Evolutionary conservation across 176 grass and related monocot genomes (phyloP), one percentile per base, ranked within the genome.

Genomic region (barley (Hordeum vulgare)): DNA sequence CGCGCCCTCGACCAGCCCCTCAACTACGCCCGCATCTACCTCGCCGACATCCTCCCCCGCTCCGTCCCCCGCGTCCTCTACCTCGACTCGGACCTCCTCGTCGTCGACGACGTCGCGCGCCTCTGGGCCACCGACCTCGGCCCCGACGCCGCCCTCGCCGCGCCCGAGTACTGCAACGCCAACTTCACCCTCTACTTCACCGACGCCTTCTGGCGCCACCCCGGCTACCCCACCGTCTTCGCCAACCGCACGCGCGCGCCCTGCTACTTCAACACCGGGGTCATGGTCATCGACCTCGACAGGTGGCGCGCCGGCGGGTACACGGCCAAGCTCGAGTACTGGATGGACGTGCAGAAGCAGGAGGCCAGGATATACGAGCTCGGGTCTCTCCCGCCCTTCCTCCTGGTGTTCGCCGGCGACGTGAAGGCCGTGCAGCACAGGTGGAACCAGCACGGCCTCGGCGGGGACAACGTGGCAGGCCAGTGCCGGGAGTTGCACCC

Each of bases 151-250:
- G 91, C 90, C 31, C 91, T 99, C 57, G 96, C 91, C 3, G 96
- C 96, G 0, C 96, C 96, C 11, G 96, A 99, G 80, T 99, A 99
- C 74, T 96, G 96, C 89, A 85, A 99, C 86, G 96, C 96, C n/a
- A 99, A 99, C 83, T 92, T 99, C 87, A 90, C 93, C n/a, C 90
- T 93, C 81, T 99, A 99, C 83, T 99, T 99, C 84, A 99, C 96
- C 27, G 76, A 83, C 80, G 84, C 87, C 17, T 96, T 99, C 89
- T 99, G 96, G 96, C 62, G 57, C 12, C 87, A 92, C 64, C 56
- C 89, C 0, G 81, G 51, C 7, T 98, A 90, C 85, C 71, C 89
- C 7, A 21, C 83, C 77, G 75, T 91, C 42, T 91, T 98, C 91
- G 34, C 82, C 45, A 80, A 88, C 65, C 89, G 96, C 37, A 44